Evolutionary conservation across 1,284 basidiomycete species (phyloP).

Genomic region (Neolentinus lepideus): DNA sequence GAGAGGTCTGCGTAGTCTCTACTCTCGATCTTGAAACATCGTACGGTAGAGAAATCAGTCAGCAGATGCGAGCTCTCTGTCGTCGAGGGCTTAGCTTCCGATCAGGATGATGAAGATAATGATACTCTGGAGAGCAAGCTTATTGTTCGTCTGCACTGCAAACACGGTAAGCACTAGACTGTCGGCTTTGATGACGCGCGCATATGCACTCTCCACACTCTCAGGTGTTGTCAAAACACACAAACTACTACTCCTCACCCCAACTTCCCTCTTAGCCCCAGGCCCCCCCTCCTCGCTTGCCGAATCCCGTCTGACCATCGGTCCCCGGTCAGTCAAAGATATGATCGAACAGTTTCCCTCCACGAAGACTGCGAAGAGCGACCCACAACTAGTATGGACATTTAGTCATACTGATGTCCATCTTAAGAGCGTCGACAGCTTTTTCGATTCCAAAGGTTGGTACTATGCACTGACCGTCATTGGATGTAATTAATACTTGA

Average conservation of each 20-base stretch:
- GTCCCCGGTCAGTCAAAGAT: conserved; percentile 61
- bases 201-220: conserved; percentile 5
- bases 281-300: conserved; percentile 42
- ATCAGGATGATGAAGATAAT: conserved; percentile 29
- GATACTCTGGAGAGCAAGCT: conserved; percentile 66
- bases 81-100: conserved; percentile 36
- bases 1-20: conserved; percentile 38
- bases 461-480: neutral
- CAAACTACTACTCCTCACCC: conserved; percentile 51
- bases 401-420: conserved; percentile 60
- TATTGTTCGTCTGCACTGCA: conserved; percentile 67
- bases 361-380: conserved; percentile 44
- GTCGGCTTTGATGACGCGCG: conserved; percentile 1
- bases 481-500: too few species aligned
- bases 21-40: conserved; percentile 65
- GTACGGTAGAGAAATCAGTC: conserved; percentile 65
- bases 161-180: conserved; percentile 48
- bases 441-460: conserved; percentile 57
- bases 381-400: conserved; percentile 72
- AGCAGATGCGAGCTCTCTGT: conserved; percentile 70
- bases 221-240: conserved; percentile 77
- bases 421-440: conserved; percentile 61
- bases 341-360: conserved; percentile 77
- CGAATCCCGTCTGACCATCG: conserved; percentile 63
- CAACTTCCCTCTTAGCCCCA: conserved; percentile 54